These are phyloP conservation scores for Colletotrichum euphorbiae DNA, from an alignment of 2,329 filamentous ascomycete species.

Conservation along the genomic window DNA sequence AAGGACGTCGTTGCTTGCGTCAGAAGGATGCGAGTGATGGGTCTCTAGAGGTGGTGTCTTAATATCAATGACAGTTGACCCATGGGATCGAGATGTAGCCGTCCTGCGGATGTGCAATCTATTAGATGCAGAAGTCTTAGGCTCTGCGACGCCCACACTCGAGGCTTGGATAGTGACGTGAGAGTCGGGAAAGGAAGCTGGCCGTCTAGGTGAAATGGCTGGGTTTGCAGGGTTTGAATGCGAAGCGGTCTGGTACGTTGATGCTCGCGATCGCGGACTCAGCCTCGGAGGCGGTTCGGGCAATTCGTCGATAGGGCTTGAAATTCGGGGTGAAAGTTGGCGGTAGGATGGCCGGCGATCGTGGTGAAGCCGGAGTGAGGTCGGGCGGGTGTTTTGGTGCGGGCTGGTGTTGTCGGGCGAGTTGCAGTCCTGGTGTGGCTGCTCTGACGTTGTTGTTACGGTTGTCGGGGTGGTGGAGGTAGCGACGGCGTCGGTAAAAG, in stretches of 20 bases:
- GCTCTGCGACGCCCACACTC: constrained; percentile 36
- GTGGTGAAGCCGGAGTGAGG: constrained; percentile 28
- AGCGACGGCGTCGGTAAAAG: background rate
- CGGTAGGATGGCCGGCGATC: constrained; percentile 32
- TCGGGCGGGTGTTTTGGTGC: constrained; percentile 28
- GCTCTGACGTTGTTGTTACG: constrained; percentile 38
- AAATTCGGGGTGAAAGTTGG: constrained; percentile 40
- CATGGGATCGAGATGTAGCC: constrained; percentile 52
- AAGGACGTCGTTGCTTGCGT: constrained; percentile 43
- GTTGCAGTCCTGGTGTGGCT: constrained; percentile 26
- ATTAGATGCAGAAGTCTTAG: constrained; percentile 45
- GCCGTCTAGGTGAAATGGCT: constrained; percentile 46
- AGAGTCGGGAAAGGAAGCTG: constrained; percentile 53
- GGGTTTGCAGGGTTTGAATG: constrained; percentile 41
- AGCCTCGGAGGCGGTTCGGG: constrained; percentile 41
- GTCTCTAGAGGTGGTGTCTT: constrained; percentile 48
- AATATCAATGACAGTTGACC: constrained; percentile 50
- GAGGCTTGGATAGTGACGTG: constrained; percentile 39
- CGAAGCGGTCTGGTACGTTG: constrained; percentile 52
- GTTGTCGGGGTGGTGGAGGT: constrained; percentile 7
- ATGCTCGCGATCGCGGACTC: constrained; percentile 48
- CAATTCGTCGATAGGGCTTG: constrained; percentile 35
- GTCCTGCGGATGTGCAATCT: constrained; percentile 53
- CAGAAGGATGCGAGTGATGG: constrained; percentile 49
- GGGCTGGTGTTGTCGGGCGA: constrained; percentile 25